Percentiles rank a stretch among this genome's conserved stretches.
phyloP scores from a whole-genome alignment of 1,284 basidiomycete genomes.

The Vanrija pseudolonga region DNA sequence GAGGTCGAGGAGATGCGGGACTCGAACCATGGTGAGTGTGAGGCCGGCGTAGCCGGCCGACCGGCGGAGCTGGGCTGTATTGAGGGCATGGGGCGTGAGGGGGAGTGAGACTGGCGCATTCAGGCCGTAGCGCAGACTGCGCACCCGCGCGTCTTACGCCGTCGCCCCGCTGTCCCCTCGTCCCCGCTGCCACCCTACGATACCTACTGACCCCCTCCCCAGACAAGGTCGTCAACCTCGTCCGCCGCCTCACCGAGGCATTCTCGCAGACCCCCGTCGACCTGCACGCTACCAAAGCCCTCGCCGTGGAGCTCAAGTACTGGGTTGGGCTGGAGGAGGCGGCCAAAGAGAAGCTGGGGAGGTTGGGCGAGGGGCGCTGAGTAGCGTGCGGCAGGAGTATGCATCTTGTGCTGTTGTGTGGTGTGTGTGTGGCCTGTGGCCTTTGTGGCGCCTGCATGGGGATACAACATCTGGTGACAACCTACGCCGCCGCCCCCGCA shows the following conservation, averaged over 20 bases:
- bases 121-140: too few relatives aligned
- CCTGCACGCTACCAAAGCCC: conserved; percentile 59
- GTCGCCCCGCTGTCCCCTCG: too few relatives aligned
- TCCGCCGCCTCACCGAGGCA: conserved; percentile 44
- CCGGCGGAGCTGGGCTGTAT: too few relatives aligned
- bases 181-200: too few relatives aligned
- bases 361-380: background rate
- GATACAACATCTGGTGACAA: background rate
- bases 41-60: background rate
- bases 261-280: conserved; percentile 55
- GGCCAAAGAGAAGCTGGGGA: conserved; percentile 51
- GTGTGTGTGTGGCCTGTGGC: too few relatives aligned
- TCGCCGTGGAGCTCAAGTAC: conserved; percentile 71
- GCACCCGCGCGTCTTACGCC: too few relatives aligned
- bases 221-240: conserved; percentile 59
- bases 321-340: conserved; percentile 69
- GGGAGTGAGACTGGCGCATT: too few relatives aligned
- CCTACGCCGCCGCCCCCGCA: background rate
- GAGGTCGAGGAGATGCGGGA: conserved; percentile 57
- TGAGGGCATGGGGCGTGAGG: too few relatives aligned
- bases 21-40: conserved; percentile 61
- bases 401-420: background rate
- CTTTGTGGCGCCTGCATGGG: too few relatives aligned
- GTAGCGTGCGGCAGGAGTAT: background rate
- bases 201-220: too few relatives aligned